Evolutionary conservation across 345 rosid genomes (phyloP).

Genomic region (Camelina sativa): DNA sequence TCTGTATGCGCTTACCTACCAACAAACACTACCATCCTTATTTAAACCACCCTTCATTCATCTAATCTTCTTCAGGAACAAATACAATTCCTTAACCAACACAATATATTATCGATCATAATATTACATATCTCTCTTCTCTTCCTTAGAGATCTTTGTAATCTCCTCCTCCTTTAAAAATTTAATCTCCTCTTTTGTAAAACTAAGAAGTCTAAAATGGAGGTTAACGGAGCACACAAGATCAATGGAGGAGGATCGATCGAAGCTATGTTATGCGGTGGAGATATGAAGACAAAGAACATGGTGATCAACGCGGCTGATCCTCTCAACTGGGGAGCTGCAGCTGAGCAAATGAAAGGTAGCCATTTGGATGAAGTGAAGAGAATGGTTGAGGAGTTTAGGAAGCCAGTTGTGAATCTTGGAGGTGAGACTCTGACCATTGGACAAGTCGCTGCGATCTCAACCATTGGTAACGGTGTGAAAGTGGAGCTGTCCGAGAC

Average conservation of each 20-base stretch:
- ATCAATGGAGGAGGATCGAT: neutral
- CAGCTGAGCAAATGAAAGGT: conserved; percentile 78
- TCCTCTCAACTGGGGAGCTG: conserved; percentile 73
- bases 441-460: conserved; percentile 72
- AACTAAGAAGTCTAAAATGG: conserved; percentile 22
- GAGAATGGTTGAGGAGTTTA: conserved; percentile 69
- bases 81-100: conserved; percentile 37
- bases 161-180: neutral
- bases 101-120: neutral
- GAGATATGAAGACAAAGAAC: conserved; percentile 34
- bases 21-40: conserved; percentile 40
- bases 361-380: conserved; percentile 88
- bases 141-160: conserved; percentile 26
- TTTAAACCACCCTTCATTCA: conserved; percentile 43
- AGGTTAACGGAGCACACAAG: conserved; percentile 34
- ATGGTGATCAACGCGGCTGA: conserved; percentile 38
- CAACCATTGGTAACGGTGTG: conserved; percentile 45
- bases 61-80: conserved; percentile 44
- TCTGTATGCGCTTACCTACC: conserved; percentile 46
- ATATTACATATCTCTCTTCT: conserved; percentile 6
- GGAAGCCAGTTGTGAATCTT: conserved; percentile 61
- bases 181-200: neutral
- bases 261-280: conserved; percentile 42
- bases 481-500: conserved; percentile 61
- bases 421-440: conserved; percentile 83